Conservation (phyloP, 768 basidiomycete genomes). For the Tulasnella sp. region DNA sequence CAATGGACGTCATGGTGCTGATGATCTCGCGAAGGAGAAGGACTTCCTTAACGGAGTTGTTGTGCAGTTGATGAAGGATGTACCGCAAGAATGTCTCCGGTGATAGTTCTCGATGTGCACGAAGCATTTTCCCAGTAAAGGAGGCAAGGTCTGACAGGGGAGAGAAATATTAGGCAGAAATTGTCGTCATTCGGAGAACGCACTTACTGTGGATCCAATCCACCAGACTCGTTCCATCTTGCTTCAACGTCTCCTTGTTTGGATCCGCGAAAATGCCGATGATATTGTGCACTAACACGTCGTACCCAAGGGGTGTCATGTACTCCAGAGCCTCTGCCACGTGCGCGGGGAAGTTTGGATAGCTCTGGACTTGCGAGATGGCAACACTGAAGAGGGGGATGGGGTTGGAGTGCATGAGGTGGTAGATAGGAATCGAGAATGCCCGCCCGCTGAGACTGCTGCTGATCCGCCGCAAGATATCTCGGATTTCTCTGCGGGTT, state of each 20-base stretch:
- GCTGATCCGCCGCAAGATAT: constrained; percentile 62
- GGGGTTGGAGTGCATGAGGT: constrained; percentile 90
- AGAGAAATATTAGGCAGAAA: constrained; percentile 24
- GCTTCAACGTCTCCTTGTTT: constrained; percentile 71
- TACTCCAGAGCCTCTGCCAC: constrained; percentile 85
- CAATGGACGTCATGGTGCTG: constrained; percentile 91
- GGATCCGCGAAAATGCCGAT: constrained; percentile 83
- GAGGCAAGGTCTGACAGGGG: constrained; percentile 68
- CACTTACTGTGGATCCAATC: constrained; percentile 87
- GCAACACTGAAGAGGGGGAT: constrained; percentile 83
- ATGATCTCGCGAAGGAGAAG: constrained; percentile 89
- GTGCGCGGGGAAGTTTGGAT: constrained; percentile 85
- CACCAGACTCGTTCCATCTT: constrained; percentile 82
- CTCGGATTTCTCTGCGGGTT: constrained; percentile 81
- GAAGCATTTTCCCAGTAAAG: constrained; percentile 75
- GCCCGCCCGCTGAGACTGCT: constrained; percentile 57
- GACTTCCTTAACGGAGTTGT: constrained; percentile 77
- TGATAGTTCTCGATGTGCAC: constrained; percentile 69
- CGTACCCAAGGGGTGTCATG: constrained; percentile 88
- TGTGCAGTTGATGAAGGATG: constrained; percentile 81
- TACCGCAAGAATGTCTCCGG: constrained; percentile 79
- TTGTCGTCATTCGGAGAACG: constrained; percentile 1
- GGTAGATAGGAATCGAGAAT: constrained; percentile 80
- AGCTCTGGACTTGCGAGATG: constrained; percentile 90
- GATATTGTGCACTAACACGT: constrained; percentile 81